phyloP scores from a whole-genome alignment of 345 rosid species.

The Zanthoxylum bungeanum region DNA sequence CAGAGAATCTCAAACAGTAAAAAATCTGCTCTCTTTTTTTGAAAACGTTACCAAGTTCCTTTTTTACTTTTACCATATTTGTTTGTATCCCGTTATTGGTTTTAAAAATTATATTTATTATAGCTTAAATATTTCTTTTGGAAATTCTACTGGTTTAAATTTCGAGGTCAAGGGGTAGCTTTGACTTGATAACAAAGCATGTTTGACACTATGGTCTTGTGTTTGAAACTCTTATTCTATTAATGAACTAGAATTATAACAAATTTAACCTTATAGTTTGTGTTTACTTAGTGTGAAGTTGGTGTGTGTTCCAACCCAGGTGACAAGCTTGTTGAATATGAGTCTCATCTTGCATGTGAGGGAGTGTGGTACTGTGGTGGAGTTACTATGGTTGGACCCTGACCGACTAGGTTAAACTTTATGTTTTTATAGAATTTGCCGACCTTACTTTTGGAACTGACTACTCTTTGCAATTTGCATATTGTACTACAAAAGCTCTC shows the following conservation, averaged over 20 bases:
- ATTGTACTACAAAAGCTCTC: background rate
- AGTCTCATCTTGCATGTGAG: background rate
- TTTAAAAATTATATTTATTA: background rate
- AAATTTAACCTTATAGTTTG: background rate
- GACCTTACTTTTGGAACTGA: background rate
- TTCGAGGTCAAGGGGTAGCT: background rate
- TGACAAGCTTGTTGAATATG: background rate
- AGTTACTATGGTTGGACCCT: background rate
- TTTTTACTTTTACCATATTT: background rate
- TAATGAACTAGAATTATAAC: background rate
- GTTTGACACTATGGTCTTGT: background rate
- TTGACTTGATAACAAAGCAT: background rate
- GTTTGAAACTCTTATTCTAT: background rate
- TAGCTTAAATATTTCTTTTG: background rate
- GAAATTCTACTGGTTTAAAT: background rate
- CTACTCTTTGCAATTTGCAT: conserved; percentile 11
- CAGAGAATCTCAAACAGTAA: conserved; percentile 35
- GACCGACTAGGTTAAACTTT: background rate
- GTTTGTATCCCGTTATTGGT: background rate
- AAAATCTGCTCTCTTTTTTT: conserved; percentile 9
- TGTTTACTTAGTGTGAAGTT: background rate
- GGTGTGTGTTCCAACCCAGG: background rate
- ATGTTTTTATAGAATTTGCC: background rate
- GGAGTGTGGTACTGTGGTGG: background rate
- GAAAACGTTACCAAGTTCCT: background rate